These are phyloP conservation scores for Beauveria scarabaeidicola DNA, from an alignment of 2,329 filamentous ascomycete genomes.

Conservation along the genomic window DNA sequence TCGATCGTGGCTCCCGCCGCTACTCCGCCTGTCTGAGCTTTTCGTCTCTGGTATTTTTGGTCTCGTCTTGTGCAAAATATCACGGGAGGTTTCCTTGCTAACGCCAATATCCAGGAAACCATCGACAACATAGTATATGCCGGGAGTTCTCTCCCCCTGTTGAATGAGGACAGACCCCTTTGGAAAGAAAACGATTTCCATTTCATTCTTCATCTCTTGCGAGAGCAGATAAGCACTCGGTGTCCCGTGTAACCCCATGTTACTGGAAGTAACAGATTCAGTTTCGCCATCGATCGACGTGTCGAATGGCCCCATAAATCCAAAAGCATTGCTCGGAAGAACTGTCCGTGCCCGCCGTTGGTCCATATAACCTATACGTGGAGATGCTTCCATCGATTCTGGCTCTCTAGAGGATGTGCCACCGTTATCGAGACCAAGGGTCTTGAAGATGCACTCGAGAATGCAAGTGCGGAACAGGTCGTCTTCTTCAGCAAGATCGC, in stretches of 20 bases:
- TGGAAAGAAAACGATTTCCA: conserved; percentile 96
- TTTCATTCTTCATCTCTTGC: conserved; percentile 79
- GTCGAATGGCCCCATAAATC: conserved; percentile 80
- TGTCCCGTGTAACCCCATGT: conserved; percentile 50
- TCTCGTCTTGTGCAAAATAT: conserved; percentile 17
- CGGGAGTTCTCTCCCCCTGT: conserved; percentile 93
- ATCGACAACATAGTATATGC: conserved; percentile 94
- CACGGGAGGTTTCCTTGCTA: conserved; percentile 35
- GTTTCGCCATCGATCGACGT: conserved; percentile 68
- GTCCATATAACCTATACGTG: conserved; percentile 76
- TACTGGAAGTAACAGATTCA: conserved; percentile 72
- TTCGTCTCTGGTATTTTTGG: background rate
- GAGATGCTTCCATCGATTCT: conserved; percentile 77
- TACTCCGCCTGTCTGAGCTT: background rate
- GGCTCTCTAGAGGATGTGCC: conserved; percentile 57
- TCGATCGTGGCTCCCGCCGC: background rate
- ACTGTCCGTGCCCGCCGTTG: conserved; percentile 69
- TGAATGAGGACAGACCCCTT: conserved; percentile 92
- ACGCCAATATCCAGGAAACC: conserved; percentile 92
- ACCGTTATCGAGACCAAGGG: conserved; percentile 69
- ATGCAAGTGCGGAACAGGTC: conserved; percentile 82
- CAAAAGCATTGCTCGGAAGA: conserved; percentile 69
- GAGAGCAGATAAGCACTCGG: conserved; percentile 58
- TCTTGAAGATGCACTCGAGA: conserved; percentile 90
- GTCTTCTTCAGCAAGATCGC: conserved; percentile 83